A percentile compares a stretch with the other conserved stretches of the same genome.
Conservation (phyloP, 495 filamentous ascomycete genomes). For the Collariella sp. region DNA sequence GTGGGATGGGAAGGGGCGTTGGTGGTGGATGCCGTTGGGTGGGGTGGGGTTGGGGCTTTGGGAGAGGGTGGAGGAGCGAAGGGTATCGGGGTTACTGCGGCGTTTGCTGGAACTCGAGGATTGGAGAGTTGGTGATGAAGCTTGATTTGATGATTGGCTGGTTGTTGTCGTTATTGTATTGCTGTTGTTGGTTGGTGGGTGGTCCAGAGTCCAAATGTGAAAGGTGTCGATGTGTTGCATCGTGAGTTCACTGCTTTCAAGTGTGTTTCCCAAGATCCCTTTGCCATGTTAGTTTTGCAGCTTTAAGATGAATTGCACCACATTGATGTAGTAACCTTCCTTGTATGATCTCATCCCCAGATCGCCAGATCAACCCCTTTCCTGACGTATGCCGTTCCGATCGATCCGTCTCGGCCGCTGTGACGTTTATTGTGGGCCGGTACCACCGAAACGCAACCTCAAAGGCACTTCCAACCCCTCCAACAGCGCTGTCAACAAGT, state of each 20-base stretch:
- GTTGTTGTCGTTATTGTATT: not conserved
- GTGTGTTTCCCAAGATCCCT: not conserved
- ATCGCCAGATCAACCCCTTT: not conserved
- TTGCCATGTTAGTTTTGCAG: not conserved
- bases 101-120: not conserved
- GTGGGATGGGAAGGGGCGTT: not conserved
- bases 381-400: not conserved
- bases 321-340: not conserved
- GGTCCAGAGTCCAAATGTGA: conserved; percentile 8
- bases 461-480: too few species aligned
- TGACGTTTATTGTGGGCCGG: not conserved
- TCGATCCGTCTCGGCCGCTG: not conserved
- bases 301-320: not conserved
- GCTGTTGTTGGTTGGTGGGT: not conserved
- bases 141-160: not conserved
- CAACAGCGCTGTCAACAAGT: too few species aligned
- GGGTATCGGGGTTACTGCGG: not conserved
- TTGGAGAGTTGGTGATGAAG: not conserved
- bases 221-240: conserved; percentile 11
- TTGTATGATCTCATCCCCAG: conserved; percentile 5
- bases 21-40: not conserved
- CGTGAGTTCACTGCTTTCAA: not conserved
- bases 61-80: not conserved
- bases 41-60: not conserved
- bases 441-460: not conserved